These are phyloP conservation scores for Paraphoma sp. DNA, from an alignment of 2,329 filamentous ascomycete genomes.

Conservation along the genomic window DNA sequence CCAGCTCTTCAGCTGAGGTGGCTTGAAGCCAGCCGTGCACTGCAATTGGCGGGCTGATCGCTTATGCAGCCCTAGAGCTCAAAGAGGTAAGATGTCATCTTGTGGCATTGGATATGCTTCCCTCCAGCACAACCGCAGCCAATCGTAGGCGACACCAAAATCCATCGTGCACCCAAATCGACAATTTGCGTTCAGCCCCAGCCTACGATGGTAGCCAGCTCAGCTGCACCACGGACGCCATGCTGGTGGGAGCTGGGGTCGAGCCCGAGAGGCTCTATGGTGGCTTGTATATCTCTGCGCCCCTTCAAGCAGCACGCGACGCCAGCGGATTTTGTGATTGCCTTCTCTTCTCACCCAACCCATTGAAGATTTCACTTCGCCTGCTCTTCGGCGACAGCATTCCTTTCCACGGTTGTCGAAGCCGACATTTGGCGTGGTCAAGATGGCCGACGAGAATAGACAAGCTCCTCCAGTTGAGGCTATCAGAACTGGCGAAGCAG, in stretches of 20 bases:
- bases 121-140: not conserved
- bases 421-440: not conserved
- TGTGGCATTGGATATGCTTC: slow-evolving; percentile 1
- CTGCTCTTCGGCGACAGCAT: no score
- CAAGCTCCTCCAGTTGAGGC: not conserved
- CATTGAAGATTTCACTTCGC: not conserved
- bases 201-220: slow-evolving; percentile 1
- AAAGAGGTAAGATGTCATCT: not conserved
- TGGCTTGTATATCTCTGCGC: slow-evolving; percentile 9
- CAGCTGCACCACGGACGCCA: slow-evolving; percentile 6
- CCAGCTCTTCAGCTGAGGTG: slow-evolving; percentile 2
- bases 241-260: slow-evolving; percentile 8
- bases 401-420: no score
- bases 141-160: not conserved
- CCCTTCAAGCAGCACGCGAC: slow-evolving; percentile 9
- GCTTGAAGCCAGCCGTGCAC: not conserved
- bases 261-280: not conserved
- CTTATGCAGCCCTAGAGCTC: not conserved
- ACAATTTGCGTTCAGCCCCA: not conserved
- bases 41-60: not conserved
- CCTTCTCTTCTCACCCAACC: not conserved
- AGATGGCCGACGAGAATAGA: slow-evolving; percentile 5
- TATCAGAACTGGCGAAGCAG: not conserved
- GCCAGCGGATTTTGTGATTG: not conserved
- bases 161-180: not conserved